phyloP scores from a whole-genome alignment of 352 stramenopile species.

The Pythium vanterpoolii region DNA sequence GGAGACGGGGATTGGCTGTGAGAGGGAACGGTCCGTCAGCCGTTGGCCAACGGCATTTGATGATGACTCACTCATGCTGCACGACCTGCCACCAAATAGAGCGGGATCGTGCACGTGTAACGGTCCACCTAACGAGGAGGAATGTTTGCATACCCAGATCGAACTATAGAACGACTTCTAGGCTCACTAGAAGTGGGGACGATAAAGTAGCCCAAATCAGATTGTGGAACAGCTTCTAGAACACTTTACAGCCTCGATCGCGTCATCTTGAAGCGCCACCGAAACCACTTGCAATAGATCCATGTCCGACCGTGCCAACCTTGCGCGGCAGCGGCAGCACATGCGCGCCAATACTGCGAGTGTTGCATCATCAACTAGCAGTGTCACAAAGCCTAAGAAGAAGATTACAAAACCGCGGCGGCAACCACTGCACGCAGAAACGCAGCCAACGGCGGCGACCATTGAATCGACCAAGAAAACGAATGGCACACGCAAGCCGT shows the following conservation, averaged over 20 bases:
- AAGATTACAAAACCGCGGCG: neutral
- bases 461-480: neutral
- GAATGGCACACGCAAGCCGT: neutral
- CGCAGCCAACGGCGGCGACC: neutral
- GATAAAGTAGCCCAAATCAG: neutral
- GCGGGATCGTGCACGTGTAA: no score
- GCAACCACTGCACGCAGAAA: neutral
- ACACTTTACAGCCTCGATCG: neutral
- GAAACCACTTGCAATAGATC: no score
- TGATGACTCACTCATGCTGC: constrained; percentile 21
- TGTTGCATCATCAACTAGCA: neutral
- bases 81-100: no score
- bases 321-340: constrained; percentile 22
- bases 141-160: no score
- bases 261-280: constrained; percentile 6
- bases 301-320: constrained; percentile 8
- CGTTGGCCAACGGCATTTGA: constrained; percentile 3
- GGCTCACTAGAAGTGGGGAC: neutral
- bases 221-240: neutral
- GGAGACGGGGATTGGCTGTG: constrained; percentile 1
- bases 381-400: neutral
- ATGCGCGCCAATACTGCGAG: constrained; percentile 14
- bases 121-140: no score
- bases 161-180: neutral
- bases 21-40: neutral